Percentiles rank a stretch among this genome's conserved stretches.
These are phyloP conservation scores for Coprinopsis sp. DNA, from an alignment of 768 basidiomycete species.

Conservation along the genomic window DNA sequence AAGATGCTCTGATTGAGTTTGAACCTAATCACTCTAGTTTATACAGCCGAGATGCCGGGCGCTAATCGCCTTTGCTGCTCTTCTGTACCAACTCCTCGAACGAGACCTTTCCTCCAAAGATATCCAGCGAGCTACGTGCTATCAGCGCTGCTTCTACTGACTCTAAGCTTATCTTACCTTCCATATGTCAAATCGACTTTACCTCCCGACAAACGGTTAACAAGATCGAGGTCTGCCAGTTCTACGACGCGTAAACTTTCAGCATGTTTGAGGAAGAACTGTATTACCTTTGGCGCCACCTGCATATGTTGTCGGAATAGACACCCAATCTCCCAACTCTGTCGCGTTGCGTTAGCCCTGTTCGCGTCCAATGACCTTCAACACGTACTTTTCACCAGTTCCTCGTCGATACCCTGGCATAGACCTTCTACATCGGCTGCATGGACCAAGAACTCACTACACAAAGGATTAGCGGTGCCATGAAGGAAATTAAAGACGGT, in stretches of 20 bases:
- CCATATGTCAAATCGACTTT: conserved; percentile 86
- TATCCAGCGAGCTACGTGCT: conserved; percentile 48
- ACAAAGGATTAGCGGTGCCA: neutral
- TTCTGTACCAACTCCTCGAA: conserved; percentile 50
- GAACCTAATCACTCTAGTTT: too few relatives aligned
- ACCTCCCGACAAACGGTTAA: conserved; percentile 74
- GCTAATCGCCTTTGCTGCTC: too few relatives aligned
- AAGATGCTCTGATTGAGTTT: too few relatives aligned
- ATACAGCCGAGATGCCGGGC: too few relatives aligned
- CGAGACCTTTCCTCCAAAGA: conserved; percentile 66
- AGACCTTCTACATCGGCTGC: conserved; percentile 99
- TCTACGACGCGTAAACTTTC: conserved; percentile 45
- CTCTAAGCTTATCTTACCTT: conserved; percentile 41
- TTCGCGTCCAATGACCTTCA: neutral
- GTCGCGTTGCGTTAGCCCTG: conserved; percentile 10
- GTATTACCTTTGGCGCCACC: conserved; percentile 87
- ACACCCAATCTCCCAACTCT: conserved; percentile 91
- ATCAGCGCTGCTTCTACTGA: neutral
- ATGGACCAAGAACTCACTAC: conserved; percentile 89
- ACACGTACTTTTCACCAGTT: conserved; percentile 70
- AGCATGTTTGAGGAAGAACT: neutral
- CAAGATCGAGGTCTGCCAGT: conserved; percentile 74
- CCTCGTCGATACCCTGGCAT: conserved; percentile 93
- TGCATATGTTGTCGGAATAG: conserved; percentile 92
- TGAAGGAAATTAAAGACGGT: neutral